phyloP scores from a whole-genome alignment of 306 rosid species.

The Delonix regia region DNA sequence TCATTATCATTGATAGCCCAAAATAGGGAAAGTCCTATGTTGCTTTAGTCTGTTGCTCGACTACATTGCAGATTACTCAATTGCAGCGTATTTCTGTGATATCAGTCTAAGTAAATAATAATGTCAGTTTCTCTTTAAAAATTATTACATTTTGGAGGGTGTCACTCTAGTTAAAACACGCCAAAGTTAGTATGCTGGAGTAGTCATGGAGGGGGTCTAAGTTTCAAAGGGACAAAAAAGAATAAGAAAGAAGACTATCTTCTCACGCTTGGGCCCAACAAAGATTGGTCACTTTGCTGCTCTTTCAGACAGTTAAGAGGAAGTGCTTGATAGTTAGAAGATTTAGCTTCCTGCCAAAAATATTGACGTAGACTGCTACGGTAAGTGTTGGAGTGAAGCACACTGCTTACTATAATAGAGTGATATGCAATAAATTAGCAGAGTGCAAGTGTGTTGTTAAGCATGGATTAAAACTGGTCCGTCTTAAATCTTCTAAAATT shows the following conservation, averaged over 20 bases:
- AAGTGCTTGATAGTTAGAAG: no score
- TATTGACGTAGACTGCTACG: no score
- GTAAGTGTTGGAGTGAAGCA: background rate
- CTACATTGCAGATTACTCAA: background rate
- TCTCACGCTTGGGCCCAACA: no score
- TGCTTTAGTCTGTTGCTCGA: background rate
- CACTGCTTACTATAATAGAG: background rate
- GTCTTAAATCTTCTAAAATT: background rate
- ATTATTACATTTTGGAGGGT: background rate
- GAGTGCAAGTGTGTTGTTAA: background rate
- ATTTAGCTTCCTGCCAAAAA: no score
- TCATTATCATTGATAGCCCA: background rate
- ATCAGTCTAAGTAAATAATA: background rate
- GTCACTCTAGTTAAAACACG: background rate
- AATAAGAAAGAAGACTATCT: no score
- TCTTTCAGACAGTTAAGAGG: no score
- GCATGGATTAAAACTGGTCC: background rate
- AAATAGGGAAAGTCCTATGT: background rate
- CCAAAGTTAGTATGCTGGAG: background rate
- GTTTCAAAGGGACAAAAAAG: no score
- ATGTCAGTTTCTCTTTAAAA: background rate
- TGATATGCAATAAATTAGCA: background rate
- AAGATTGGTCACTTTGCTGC: no score
- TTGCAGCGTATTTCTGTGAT: background rate
- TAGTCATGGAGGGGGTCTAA: background rate